Base-by-base conservation (phyloP, 371 early-diverging fungal species). In the Mortierella sp. region DNA sequence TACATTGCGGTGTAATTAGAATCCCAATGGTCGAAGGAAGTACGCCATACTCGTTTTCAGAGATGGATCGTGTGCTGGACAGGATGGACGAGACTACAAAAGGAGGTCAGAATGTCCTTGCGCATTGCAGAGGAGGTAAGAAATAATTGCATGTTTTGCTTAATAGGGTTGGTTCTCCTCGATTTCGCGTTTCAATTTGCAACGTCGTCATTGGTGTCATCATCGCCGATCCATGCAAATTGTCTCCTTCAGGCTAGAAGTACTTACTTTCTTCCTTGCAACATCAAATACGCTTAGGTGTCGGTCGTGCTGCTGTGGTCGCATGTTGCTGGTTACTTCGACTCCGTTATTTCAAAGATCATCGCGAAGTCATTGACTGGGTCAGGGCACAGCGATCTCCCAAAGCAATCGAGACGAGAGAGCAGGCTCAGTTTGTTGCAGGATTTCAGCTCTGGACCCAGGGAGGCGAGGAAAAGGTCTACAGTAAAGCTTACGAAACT, bases 41-140 rank as follows among this genome's bases (percentile, higher is more conserved):
- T 65, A 93, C 93, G 63, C 96, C 96, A 1, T 90, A 92, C 24
- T 88, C 92, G 5, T 84, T 95, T 38, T 89, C 84, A 26, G 94
- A 93, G 54, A 89, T 95, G 21, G 92, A 93, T 70, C 58, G 75
- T 3, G 90, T 92, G 3, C 83, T 96, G 3, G 84, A 90, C 11
- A 76, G 82, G 76, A 91, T 95, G 52, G 92, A 94, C 71, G 80
- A 75, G 24, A 88, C 88, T 26, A 89, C 93, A 58, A 72, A 82
- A 42, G 77, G 84, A 24, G 95, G 95, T 21, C 84, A 89, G 44
- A 92, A 92, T 80, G 93, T 96, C 0, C 85, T 96, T 70, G 91
- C 92, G 7, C 96, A 96, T 80, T 96, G 96, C 77, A 90, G 96
- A 76, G 96, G 96, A 79, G 96, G 96, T 94, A 89, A 76, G 79